Base-by-base conservation (phyloP, 768 basidiomycete genomes). In the Kwoniella dejecticola region DNA sequence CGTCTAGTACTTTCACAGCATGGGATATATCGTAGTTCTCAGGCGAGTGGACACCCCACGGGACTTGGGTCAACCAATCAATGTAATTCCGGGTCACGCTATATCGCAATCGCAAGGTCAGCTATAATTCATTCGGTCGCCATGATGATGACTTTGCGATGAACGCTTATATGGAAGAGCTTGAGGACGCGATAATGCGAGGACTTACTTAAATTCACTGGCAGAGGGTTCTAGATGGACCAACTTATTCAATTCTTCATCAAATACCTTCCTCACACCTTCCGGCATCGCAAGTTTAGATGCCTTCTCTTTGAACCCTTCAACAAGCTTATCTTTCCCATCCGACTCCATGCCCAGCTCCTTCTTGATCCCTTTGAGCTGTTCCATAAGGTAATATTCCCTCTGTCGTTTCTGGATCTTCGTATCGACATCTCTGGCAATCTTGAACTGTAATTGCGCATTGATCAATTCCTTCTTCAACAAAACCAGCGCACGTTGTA, bases 391-490 rank as follows among this genome's bases (percentile, higher is more conserved):
- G 74, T 94, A 96, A 69, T 94, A 94, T 80, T 96, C 93, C 55
- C 92, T 82, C 75, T 96, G 93, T 4, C 93, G 84, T 76, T 95
- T 94, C 11, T 91, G 91, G 62, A 97, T 93, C 82, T 93, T 96
- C 82, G 82, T 86, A 74, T 98, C 92, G 1, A 98, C 93, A 69
- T 98, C 94, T 17, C 90, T 84, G 1, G 88, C 87, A 58, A 98
- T 88, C 80, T 95, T 96, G 71, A 85, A 87, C 79, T 96, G 95
- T 50, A 98, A 81, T 75, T 97, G 92, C 0, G 93, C 92, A 68
- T 97, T 97, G 78, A 97, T 96, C 30, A 97, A 84, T 77, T 98
- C 96, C 80, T 97, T 98, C 84, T 98, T 98, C 65, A 99, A 83
- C 1, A 98, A 91, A 27, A 93, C 80, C 8, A 98, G 82, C 0